Base-by-base conservation (phyloP, 495 filamentous ascomycete species). In the Penicillium coprophilum region DNA sequence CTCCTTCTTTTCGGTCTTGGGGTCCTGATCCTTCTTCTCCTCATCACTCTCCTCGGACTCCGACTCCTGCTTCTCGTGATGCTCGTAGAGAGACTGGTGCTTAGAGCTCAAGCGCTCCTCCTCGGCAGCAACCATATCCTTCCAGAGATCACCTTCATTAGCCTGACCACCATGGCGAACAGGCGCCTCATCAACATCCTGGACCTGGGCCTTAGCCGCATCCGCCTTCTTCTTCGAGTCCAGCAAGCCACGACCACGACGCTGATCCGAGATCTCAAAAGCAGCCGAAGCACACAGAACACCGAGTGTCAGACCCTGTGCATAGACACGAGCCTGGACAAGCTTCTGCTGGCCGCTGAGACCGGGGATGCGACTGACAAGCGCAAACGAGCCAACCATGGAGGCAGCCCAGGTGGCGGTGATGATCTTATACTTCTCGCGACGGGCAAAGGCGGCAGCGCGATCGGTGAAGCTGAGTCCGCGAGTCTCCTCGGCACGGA, bases 251-350 rank as follows among this genome's bases (percentile, higher is more conserved):
- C 82, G 82, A 17, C 88, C 90, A 60, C 80, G 81, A 58, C 80
- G 82, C 53, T 88, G 87, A 71, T 98, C 94, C 6, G 81, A 82
- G 28, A 92, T 87, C 85, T 98, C 94, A 66, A 97, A 88, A 17
- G 84, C 91, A 38, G 95, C 93, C 55, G 85, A 89, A 30, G 90
- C 91, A 63, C 96, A 77, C 56, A 98, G 75, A 50, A 97, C 90
- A 66, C 88, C 89, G 17, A 98, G 75, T 46, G 94, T 97, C 64
- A 96, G 75, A 15, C 91, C 92, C 77, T 98, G 94, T n/a, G 94
- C 94, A 75, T 97, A 97, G 57, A 98, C 87, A 80, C 94, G 85
- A 10, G 95, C 95, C 80, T 98, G 94, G 19, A 98, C 94, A 24
- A 98, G 77, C 80, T 98, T 98, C 82, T 98, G 94, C 61, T 79